A percentile compares a stretch with the other conserved stretches of the same genome.
These are phyloP conservation scores for Rhizopus sp. DNA, from an alignment of 371 early-diverging fungal genomes.

Conservation along the genomic window DNA sequence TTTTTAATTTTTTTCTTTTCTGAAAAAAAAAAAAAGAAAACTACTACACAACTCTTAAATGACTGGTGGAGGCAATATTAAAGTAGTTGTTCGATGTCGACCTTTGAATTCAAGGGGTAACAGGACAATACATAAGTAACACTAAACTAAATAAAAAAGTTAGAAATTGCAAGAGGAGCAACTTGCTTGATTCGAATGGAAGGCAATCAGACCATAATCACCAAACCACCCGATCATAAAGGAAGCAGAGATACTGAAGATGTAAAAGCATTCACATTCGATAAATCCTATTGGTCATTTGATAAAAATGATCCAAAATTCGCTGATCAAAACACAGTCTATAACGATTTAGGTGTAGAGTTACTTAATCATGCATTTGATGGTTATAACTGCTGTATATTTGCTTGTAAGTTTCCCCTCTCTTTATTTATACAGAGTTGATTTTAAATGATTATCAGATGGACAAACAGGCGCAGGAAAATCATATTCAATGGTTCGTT, in stretches of 20 bases:
- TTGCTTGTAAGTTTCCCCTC: conserved; percentile 65
- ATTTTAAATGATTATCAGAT: conserved; percentile 46
- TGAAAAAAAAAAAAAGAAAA: neutral
- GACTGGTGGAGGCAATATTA: conserved; percentile 63
- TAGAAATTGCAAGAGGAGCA: conserved; percentile 68
- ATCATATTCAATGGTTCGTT: conserved; percentile 74
- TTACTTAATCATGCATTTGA: conserved; percentile 86
- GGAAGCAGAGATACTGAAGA: conserved; percentile 45
- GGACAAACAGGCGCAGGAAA: conserved; percentile 90
- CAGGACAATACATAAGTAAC: neutral
- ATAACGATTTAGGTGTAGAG: conserved; percentile 73
- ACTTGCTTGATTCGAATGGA: conserved; percentile 68
- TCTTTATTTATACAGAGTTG: neutral
- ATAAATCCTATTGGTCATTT: conserved; percentile 85
- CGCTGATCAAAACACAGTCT: conserved; percentile 79
- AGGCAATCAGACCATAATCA: conserved; percentile 70
- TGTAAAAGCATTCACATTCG: conserved; percentile 77
- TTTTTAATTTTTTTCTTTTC: neutral
- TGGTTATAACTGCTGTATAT: conserved; percentile 88
- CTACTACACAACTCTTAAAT: conserved; percentile 5
- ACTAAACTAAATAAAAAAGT: neutral
- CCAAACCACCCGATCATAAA: conserved; percentile 47
- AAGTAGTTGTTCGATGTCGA: conserved; percentile 79
- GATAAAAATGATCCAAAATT: conserved; percentile 64
- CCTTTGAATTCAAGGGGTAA: conserved; percentile 75